phyloP scores from a whole-genome alignment of 2,329 filamentous ascomycete species.

The Chaetomium sp. region DNA sequence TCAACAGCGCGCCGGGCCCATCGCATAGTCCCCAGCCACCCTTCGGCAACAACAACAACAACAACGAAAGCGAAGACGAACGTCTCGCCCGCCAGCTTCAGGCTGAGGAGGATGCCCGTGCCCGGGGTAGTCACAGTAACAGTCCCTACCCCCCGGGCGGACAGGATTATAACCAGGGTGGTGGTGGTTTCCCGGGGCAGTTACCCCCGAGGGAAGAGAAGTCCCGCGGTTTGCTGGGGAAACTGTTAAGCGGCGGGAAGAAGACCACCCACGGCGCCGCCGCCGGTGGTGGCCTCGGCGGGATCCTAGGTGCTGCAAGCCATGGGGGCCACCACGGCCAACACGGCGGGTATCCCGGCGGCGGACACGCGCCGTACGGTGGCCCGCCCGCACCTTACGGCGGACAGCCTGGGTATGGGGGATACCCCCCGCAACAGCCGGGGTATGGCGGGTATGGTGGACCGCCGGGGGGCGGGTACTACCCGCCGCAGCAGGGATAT shows the following conservation, averaged over 20 bases:
- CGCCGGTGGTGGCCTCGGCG: slow-evolving; percentile 27
- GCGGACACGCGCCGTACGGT: neutral
- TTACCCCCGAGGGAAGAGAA: slow-evolving; percentile 34
- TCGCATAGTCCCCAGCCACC: neutral
- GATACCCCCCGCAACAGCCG: slow-evolving; percentile 1
- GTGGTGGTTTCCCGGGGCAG: slow-evolving; percentile 31
- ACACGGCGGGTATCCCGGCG: neutral
- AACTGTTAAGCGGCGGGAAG: slow-evolving; percentile 45
- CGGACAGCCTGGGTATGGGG: neutral
- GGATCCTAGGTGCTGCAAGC: slow-evolving; percentile 20
- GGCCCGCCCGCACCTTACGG: neutral
- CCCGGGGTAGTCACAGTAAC: slow-evolving; percentile 21
- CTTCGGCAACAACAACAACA: neutral
- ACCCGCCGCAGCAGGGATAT: slow-evolving; percentile 16
- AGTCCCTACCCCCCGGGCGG: no score
- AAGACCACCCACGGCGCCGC: slow-evolving; percentile 30
- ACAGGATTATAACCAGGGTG: no score
- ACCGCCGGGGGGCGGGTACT: neutral
- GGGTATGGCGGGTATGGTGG: neutral
- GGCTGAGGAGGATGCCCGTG: slow-evolving; percentile 70
- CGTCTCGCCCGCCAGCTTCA: slow-evolving; percentile 70
- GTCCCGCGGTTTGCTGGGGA: slow-evolving; percentile 37
- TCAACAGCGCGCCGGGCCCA: slow-evolving; percentile 24
- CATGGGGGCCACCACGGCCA: neutral
- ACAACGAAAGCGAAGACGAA: slow-evolving; percentile 56